Percentiles rank a stretch among this genome's conserved stretches.
Evolutionary conservation across 371 early-diverging fungal species (phyloP).

Genomic region (Chytridium lagenaria): DNA sequence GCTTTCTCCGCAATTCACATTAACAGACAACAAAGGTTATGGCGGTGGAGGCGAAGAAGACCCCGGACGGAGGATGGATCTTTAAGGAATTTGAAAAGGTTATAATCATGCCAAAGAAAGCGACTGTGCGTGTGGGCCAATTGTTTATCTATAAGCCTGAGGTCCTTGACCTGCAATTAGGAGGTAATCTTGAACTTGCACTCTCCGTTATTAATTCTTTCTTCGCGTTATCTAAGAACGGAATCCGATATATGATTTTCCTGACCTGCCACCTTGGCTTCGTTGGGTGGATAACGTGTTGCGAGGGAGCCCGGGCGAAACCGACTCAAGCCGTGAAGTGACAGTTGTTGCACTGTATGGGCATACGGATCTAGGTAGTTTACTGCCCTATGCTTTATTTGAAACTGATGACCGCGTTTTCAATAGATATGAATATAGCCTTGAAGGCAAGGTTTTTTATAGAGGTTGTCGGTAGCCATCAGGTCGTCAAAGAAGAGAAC

Average conservation of each 20-base stretch:
- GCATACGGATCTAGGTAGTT: neutral
- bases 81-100: slow-evolving; percentile 14
- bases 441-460: neutral
- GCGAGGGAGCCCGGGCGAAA: neutral
- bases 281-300: slow-evolving; percentile 6
- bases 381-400: neutral
- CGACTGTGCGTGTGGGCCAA: neutral
- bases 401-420: neutral
- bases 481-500: neutral
- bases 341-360: neutral
- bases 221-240: neutral
- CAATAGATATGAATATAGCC: neutral
- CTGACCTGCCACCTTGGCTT: neutral
- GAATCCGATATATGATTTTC: neutral
- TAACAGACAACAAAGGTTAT: neutral
- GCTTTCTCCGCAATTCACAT: neutral
- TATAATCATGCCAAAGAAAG: neutral
- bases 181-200: neutral
- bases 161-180: neutral
- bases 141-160: slow-evolving; percentile 10
- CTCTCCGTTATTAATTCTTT: neutral
- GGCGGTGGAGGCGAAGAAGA: slow-evolving; percentile 15
- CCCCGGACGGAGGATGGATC: slow-evolving; percentile 5
- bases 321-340: neutral
- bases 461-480: neutral